Base-by-base conservation (phyloP, 75 land plant species). In the Cupressus sempervirens region DNA sequence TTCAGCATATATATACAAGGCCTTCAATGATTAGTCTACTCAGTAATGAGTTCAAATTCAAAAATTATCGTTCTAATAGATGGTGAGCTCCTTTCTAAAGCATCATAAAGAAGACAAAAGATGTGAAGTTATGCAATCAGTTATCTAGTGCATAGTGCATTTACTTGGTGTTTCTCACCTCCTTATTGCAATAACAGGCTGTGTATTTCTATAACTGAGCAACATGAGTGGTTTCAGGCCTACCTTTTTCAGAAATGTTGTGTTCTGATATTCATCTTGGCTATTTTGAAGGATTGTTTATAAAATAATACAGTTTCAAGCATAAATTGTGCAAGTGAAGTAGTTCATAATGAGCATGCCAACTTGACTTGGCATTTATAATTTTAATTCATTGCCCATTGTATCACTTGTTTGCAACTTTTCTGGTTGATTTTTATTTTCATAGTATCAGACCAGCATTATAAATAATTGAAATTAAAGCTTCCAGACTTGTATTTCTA, bases 121-220 rank as follows among this genome's bases (percentile, higher is more conserved):
- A 43, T 41, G 50, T 41, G 8, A 79, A 40, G 40, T 43, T 79
- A 77, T 77, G 81, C 50, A 41, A 32, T 79, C 81, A 43, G 23
- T 79, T 79, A 26, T 79, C 13, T 79, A 79, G 81, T 79, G 50
- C 50, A 23, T 45, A 11, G 9, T 79, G 81, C 46, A 45, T 79
- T 79, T 45, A 35, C 36, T 7, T 79, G 45, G 11, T 11, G 50
- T 26, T 79, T 26, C 23, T 79, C 45, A 36, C n/a, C 30, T 79
- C 81, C 23, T 79, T 79, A 36, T 45, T 12, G 45, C 50, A 41
- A 41, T 14, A 79, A 3, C 40, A 45, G 29, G 14, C 6, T n/a
- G 11, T 79, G 50, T 26, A 45, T 43, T 10, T 45, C 46, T 12
- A 4, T n/a, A 29, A 79, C 45, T 23, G 81, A 45, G 7, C 29